Conservation (phyloP, 2,329 filamentous ascomycete genomes). For the Xylaria sp. region DNA sequence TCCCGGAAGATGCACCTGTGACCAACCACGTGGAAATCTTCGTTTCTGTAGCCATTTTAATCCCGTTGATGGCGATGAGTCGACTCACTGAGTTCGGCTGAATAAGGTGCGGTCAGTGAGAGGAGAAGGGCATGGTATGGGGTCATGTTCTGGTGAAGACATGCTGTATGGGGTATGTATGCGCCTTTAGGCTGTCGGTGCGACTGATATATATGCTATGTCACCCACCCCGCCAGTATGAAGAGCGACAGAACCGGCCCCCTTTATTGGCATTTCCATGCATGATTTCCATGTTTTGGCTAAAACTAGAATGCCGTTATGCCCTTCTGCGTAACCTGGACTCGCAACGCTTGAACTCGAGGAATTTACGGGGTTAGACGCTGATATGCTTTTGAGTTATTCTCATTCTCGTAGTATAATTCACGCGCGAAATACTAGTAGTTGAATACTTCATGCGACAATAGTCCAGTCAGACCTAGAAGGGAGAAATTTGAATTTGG, state of each 20-base stretch:
- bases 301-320: no score
- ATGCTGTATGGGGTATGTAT: neutral
- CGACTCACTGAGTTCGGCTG: neutral
- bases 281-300: neutral
- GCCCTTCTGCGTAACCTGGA: no score
- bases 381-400: neutral
- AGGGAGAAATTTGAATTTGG: neutral
- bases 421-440: neutral
- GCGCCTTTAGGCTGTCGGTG: constrained; percentile 18
- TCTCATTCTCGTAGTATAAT: neutral
- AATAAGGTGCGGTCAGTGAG: neutral
- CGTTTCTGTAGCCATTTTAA: constrained; percentile 12
- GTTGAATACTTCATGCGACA: neutral
- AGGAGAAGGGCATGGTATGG: neutral
- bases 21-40: constrained; percentile 47
- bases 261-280: neutral
- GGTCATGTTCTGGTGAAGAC: neutral
- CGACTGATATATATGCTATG: neutral
- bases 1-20: constrained; percentile 55
- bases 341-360: no score
- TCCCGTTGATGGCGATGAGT: neutral
- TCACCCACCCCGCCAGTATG: constrained; percentile 2
- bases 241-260: neutral
- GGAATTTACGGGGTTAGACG: neutral
- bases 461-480: neutral